Evolutionary conservation across 148 eudicot species (phyloP), one percentile per base, ranked within the genome.

Genomic region (Camellia sinensis): DNA sequence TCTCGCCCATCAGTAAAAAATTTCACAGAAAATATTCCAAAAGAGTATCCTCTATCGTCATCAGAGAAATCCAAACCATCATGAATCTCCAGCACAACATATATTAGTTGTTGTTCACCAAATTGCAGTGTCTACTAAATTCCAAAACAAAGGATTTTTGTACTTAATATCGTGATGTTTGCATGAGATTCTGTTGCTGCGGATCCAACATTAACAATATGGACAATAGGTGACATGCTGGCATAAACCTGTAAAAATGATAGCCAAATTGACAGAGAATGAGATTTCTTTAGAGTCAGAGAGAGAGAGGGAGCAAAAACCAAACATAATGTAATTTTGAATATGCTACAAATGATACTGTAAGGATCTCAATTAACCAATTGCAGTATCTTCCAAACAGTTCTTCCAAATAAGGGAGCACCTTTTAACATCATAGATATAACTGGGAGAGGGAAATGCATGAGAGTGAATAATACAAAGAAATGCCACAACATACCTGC

Each of bases 1-100:
- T 94, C 98, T 79, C 87, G 87, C 71, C 98, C 98, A 86, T 94
- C 94, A 62, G 77, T 92, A 53, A 97, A 92, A 71, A 89, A 94
- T 72, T 94, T 94, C 45, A 94, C 88, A 70, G 98, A 91, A 71
- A 94, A 94, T 44, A 94, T 89, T 54, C 93, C 94, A 79, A 92
- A 91, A 14, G 83, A 66, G 60, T 89, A 87, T 1, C 85, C 88
- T 5, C 89, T 87, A 77, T 84, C 83, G 45, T 3, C 52, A 48
- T 86, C 88, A 74, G 98, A 87, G 70, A 94, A 91, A 78, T 91
- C 89, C 80, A 94, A 82, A 67, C 92, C 97, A 63, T 92, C 98
- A 79, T 94, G 97, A 81, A 94, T 89, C 82, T 94, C 98, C 98
- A 92, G 89, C 79, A 79, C 21, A 72, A 60, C 14, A 40, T 40